A percentile compares a stretch with the other conserved stretches of the same genome.
These are phyloP conservation scores for Alternaria hordeiaustralica DNA, from an alignment of 2,329 filamentous ascomycete genomes.

Conservation along the genomic window DNA sequence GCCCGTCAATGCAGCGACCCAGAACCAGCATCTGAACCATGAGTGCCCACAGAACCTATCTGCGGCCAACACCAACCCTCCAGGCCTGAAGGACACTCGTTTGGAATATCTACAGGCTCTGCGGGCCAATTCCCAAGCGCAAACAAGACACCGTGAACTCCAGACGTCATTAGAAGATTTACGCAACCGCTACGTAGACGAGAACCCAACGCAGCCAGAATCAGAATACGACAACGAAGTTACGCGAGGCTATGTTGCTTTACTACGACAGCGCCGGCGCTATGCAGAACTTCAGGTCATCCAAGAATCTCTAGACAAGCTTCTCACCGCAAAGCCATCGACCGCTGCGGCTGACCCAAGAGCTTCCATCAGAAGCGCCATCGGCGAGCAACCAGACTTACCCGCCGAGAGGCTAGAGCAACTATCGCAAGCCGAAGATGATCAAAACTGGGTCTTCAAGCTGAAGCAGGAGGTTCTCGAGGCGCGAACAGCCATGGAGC, in stretches of 20 bases:
- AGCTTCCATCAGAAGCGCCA: slow-evolving; percentile 30
- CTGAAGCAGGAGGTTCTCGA: slow-evolving; percentile 50
- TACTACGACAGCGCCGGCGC: slow-evolving; percentile 56
- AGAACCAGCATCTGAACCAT: slow-evolving; percentile 42
- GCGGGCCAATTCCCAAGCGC: slow-evolving; percentile 51
- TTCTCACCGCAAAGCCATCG: slow-evolving; percentile 47
- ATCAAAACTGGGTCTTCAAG: slow-evolving; percentile 39
- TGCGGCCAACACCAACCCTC: slow-evolving; percentile 33
- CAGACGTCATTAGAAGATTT: slow-evolving; percentile 43
- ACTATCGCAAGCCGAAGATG: slow-evolving; percentile 23
- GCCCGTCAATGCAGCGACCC: slow-evolving; percentile 34
- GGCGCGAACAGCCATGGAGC: slow-evolving; percentile 43
- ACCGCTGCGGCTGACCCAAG: slow-evolving; percentile 32
- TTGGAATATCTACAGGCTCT: slow-evolving; percentile 56
- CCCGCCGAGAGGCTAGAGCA: slow-evolving; percentile 42
- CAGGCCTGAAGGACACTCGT: slow-evolving; percentile 52
- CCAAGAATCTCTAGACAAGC: slow-evolving; percentile 52
- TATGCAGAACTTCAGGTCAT: slow-evolving; percentile 56
- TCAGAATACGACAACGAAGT: slow-evolving; percentile 38
- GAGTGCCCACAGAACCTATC: slow-evolving; percentile 34
- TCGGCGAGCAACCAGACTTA: slow-evolving; percentile 47
- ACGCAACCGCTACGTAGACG: slow-evolving; percentile 29
- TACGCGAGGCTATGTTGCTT: slow-evolving; percentile 48
- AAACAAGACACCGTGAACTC: slow-evolving; percentile 45
- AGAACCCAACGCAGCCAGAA: slow-evolving; percentile 38